Evolutionary conservation across 148 eudicot species (phyloP), one percentile per base, ranked within the genome.

Genomic region (Pouteria glomerata): DNA sequence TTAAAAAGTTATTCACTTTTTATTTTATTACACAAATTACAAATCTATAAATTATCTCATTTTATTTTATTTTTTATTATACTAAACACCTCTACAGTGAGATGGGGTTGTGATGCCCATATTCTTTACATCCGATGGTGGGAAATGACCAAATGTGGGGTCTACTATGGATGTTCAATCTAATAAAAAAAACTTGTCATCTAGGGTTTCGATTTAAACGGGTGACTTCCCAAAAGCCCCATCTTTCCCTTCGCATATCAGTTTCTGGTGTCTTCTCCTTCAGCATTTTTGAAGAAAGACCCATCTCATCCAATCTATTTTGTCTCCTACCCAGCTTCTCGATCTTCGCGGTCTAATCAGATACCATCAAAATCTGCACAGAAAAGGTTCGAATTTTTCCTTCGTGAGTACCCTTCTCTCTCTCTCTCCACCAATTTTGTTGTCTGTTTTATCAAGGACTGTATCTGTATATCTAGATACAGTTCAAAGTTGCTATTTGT

Each of bases 361-460:
- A 21, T 13, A 30, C 1, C 48, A 19, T 51, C 48, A 55, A 30
- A 74, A 41, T 68, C 69, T 55, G 45, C 74, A 34, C 70, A 27
- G 13, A 26, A 26, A 57, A 47, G 57, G 60, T 41, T 39, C 18
- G 5, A 35, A 33, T 30, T 63, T 71, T 26, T 51, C n/a, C 21
- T 51, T 16, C 66, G 68, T 73, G 35, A 64, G 82, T 82, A 24
- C 29, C 15, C 70, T 39, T 74, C 55, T 35, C 5, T 50, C 37
- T 61, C 27, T 65, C 26, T 58, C 42, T 34, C 15, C 30, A 23
- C 42, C 29, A 31, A 45, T 44, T 68, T 34, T 34, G 15, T 63
- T 24, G 1, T 27, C 66, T 29, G 70, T 26, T 39, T 27, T 42
- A 7, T 53, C 4, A 35, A 29, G 19, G 44, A 15, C 21, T 21